phyloP scores from a whole-genome alignment of 208 protist species.

The Perkinsela sp. region DNA sequence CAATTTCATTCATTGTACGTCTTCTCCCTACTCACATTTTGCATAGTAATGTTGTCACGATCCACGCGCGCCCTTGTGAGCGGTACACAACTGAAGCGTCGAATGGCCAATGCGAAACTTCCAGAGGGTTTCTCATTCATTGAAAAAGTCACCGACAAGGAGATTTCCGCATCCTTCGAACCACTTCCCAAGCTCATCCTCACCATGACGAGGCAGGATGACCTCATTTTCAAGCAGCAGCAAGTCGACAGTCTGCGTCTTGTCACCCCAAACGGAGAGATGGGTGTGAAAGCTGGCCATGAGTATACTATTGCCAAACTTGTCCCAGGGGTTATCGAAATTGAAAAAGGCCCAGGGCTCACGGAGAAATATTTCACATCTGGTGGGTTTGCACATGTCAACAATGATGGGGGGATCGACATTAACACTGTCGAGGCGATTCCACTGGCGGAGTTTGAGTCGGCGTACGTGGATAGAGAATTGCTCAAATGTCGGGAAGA shows the following conservation, averaged over 20 bases:
- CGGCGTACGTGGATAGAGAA: conserved; percentile 32
- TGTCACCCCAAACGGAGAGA: conserved; percentile 31
- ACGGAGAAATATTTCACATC: conserved; percentile 46
- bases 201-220: conserved; percentile 59
- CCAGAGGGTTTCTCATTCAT: conserved; percentile 55
- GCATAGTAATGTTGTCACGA: conserved; percentile 54
- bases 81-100: conserved; percentile 20
- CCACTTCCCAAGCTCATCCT: conserved; percentile 38
- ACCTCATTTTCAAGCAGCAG: conserved; percentile 41
- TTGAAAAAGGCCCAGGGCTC: conserved; percentile 36
- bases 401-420: conserved; percentile 63
- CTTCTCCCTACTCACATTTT: too few species aligned
- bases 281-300: conserved; percentile 48
- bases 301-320: conserved; percentile 57
- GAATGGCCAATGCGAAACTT: conserved; percentile 9
- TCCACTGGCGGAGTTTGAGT: conserved; percentile 34
- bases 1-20: too few species aligned
- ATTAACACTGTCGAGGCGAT: conserved; percentile 63
- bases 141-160: conserved; percentile 50
- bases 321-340: conserved; percentile 19
- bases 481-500: conserved; percentile 27
- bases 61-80: conserved; percentile 19
- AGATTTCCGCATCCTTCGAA: conserved; percentile 38
- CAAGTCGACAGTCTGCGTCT: conserved; percentile 50
- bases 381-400: conserved; percentile 60